Base-by-base conservation (phyloP, 768 basidiomycete genomes). In the Kwoniella heveanensis region DNA sequence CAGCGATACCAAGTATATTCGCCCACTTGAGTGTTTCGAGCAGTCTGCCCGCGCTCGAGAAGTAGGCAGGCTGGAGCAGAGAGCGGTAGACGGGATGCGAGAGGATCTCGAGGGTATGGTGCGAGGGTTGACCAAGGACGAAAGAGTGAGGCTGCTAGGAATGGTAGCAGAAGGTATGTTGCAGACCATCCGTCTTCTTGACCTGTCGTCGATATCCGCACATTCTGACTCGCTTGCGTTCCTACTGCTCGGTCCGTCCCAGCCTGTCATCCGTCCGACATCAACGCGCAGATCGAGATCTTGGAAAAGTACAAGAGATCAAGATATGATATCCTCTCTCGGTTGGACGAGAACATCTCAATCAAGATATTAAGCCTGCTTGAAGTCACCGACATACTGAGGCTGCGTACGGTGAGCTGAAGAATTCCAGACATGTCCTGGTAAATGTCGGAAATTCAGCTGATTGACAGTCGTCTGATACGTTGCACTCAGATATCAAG, bases 181-280 rank as follows among this genome's bases (percentile, higher is more conserved):
- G 13, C 32, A 13, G 36, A 10, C 24, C 6, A 2, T 8, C 13
- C 37, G 17, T 2, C 25, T 19, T 21, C 9, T 2, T 21, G 25
- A n/a, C n/a, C n/a, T n/a, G n/a, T n/a, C n/a, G n/a, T n/a, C n/a
- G n/a, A n/a, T n/a, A n/a, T n/a, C n/a, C n/a, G n/a, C n/a, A n/a
- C n/a, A n/a, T n/a, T n/a, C n/a, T n/a, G n/a, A n/a, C n/a, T n/a
- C n/a, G n/a, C n/a, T n/a, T n/a, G n/a, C n/a, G n/a, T n/a, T n/a
- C n/a, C n/a, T n/a, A n/a, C n/a, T n/a, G n/a, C n/a, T n/a, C n/a
- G n/a, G n/a, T n/a, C n/a, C n/a, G 19, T 17, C 8, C 19, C 65
- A 89, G 89, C 88, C 12, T 86, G 88, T 79, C 83, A 90, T 66
- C 91, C 92, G 0, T 90, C 90, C 30, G 92, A 93, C 70, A 90